phyloP scores from a whole-genome alignment of 148 eudicot genomes.

The Simmondsia chinensis region DNA sequence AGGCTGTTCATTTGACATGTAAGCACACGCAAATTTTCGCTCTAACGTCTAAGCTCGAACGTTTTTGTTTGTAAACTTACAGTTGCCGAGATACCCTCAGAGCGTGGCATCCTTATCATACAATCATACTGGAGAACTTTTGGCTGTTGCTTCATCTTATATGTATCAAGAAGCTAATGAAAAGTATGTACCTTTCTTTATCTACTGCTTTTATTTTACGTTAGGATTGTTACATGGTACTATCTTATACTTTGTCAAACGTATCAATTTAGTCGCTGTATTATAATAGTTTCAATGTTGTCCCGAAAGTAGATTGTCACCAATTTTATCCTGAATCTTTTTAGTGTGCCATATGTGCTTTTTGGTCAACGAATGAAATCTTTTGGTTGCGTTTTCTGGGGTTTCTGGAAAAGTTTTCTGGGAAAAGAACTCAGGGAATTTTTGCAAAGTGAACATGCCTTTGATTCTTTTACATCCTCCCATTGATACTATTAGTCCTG shows the following conservation, averaged over 20 bases:
- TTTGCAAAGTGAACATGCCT: too few species aligned
- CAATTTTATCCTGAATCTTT: too few species aligned
- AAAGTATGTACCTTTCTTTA: slow-evolving; percentile 34
- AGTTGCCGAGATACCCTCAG: slow-evolving; percentile 60
- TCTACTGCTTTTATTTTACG: background rate
- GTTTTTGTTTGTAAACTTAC: slow-evolving; percentile 8
- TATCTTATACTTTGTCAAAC: background rate
- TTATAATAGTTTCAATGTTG: background rate
- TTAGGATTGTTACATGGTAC: background rate
- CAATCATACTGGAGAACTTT: slow-evolving; percentile 52
- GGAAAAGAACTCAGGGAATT: too few species aligned
- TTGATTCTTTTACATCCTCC: too few species aligned
- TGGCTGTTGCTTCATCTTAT: slow-evolving; percentile 79
- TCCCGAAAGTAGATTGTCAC: too few species aligned
- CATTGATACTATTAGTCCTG: too few species aligned
- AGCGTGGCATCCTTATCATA: slow-evolving; percentile 68
- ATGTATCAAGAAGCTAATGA: slow-evolving; percentile 74
- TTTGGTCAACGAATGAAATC: too few species aligned
- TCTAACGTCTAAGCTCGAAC: too few species aligned
- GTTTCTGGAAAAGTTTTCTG: too few species aligned
- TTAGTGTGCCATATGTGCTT: too few species aligned
- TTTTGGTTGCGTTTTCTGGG: too few species aligned
- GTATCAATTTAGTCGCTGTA: background rate
- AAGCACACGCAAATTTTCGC: background rate
- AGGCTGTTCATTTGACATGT: background rate